Evolutionary conservation across 2,329 filamentous ascomycete species (phyloP).

Genomic region (Stemphylium vesicarium): DNA sequence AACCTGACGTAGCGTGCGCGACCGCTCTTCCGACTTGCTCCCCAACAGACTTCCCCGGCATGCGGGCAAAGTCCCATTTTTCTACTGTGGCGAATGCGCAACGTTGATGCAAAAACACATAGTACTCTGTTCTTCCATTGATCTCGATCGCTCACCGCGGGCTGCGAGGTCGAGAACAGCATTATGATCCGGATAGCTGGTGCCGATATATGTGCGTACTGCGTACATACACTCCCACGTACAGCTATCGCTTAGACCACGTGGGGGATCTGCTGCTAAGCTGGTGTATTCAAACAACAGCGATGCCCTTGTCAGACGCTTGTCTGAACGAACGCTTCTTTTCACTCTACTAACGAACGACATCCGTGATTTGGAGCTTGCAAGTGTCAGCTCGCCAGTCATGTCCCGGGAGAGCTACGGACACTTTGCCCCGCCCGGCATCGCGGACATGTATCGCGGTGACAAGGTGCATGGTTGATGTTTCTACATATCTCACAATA

Average conservation of each 20-base stretch:
- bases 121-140: background rate
- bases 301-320: conserved; percentile 5
- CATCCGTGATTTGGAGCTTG: background rate
- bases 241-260: conserved; percentile 17
- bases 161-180: background rate
- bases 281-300: conserved; percentile 1
- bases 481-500: background rate
- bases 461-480: too few species aligned
- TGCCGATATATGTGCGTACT: conserved; percentile 5
- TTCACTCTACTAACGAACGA: background rate
- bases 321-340: background rate
- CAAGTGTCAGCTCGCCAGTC: background rate
- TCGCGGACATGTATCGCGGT: too few species aligned
- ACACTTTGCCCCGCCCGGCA: too few species aligned
- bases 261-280: conserved; percentile 22
- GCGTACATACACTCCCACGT: background rate
- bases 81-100: conserved; percentile 26
- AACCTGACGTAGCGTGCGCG: conserved; percentile 18
- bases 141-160: background rate
- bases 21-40: conserved; percentile 19
- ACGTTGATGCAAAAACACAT: conserved; percentile 1
- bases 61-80: conserved; percentile 8
- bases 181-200: conserved; percentile 1
- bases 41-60: conserved; percentile 32
- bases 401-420: too few species aligned